Conservation (phyloP, 148 eudicot species). For the Spergularia marina region DNA sequence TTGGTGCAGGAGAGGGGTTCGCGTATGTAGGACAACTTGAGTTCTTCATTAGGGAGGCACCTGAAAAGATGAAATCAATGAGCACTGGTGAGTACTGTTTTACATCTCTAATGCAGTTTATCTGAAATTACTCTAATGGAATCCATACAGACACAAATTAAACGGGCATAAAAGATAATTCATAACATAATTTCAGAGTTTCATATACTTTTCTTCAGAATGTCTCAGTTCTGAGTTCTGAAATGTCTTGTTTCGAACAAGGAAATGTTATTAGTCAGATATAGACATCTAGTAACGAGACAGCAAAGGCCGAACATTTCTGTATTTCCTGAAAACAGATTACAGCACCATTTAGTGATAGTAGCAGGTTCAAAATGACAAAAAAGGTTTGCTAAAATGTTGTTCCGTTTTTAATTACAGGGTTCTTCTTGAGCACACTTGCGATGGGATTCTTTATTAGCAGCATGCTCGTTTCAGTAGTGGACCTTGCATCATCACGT, state of each 20-base stretch:
- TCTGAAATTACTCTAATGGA: background rate
- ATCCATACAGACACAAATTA: too few relatives aligned
- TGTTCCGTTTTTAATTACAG: conserved; percentile 25
- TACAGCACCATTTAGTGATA: too few relatives aligned
- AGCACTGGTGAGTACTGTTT: conserved; percentile 56
- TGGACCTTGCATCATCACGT: conserved; percentile 27
- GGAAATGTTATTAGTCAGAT: too few relatives aligned
- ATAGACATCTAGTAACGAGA: too few relatives aligned
- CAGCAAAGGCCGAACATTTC: too few relatives aligned
- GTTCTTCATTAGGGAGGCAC: conserved; percentile 95
- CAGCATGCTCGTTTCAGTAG: conserved; percentile 46
- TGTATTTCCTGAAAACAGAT: too few relatives aligned
- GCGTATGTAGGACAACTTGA: conserved; percentile 97
- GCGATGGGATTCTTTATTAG: conserved; percentile 56
- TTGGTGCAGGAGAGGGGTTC: conserved; percentile 96
- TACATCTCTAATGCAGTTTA: background rate
- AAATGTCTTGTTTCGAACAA: too few relatives aligned
- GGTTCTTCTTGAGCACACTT: conserved; percentile 50
- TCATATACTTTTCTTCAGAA: too few relatives aligned
- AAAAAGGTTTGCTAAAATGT: background rate
- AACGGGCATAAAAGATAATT: too few relatives aligned
- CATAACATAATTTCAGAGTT: too few relatives aligned
- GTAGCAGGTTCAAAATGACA: too few relatives aligned
- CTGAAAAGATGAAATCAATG: conserved; percentile 97
- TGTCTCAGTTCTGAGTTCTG: too few relatives aligned